Base-by-base conservation (phyloP, 371 early-diverging fungal genomes). In the Hamiltosporidium tvaerminnensis region DNA sequence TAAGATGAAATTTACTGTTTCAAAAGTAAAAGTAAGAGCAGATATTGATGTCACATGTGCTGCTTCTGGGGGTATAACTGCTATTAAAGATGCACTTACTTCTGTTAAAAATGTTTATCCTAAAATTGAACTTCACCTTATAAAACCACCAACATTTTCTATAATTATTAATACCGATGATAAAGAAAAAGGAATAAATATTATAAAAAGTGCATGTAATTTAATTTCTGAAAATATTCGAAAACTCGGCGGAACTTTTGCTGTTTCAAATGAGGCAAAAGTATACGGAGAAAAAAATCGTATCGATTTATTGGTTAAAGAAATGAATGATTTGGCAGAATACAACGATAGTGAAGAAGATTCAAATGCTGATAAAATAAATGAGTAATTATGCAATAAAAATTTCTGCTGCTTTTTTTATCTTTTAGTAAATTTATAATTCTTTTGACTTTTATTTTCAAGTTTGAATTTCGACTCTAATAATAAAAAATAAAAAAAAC, bases 21-120 rank as follows among this genome's bases (percentile, higher is more conserved):
- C 64, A 7, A 68, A 65, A 41, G 59, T 64, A 35, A 75, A 73
- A 57, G 70, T 75, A 2, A 39, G 73, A 55, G 75, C 74, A 35
- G 78, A 77, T 65, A 64, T 73, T 30, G 75, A 77, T 49, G 70
- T 73, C 7, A 63, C 64, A 36, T 76, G 76, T 59, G 49, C 62
- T 47, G 47, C 56, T 38, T 55, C 53, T 36, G 63, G 65, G 30
- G 78, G 78, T 1, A 62, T 77, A 4, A 5, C 33, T 0, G 50
- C 61, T 9, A 64, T 77, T 39, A 72, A 73, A 55, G 67, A 69
- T 2, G 63, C 69, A 16, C 31, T 10, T 31, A 57, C 65, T 14
- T 61, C 70, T 4, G 5, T 52, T 12, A 37, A 65, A 14, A 59
- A 39, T n/a, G 57, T 69, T 23, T 59, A 73, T 60, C 50, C 67